Evolutionary conservation across 2,329 filamentous ascomycete species (phyloP).

Genomic region (Cercospora sesami): DNA sequence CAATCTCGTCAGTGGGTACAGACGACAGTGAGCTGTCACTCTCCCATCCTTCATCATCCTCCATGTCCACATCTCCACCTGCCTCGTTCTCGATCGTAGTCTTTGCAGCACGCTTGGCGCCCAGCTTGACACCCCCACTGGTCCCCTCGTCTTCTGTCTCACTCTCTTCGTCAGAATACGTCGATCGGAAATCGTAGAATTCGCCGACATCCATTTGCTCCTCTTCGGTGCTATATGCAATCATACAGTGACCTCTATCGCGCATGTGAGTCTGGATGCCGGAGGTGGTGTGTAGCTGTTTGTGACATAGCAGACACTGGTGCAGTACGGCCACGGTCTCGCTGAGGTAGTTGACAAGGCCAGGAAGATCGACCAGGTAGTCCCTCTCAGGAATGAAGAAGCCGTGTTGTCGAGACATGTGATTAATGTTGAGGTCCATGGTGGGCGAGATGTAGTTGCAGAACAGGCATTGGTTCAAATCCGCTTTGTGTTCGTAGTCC

Average conservation of each 20-base stretch:
- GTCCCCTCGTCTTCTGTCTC: conserved; percentile 57
- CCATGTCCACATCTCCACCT: conserved; percentile 58
- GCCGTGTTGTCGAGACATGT: conserved; percentile 92
- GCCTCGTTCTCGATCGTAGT: conserved; percentile 48
- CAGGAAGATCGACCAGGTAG: conserved; percentile 79
- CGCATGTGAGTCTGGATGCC: conserved; percentile 96
- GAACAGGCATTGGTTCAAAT: conserved; percentile 70
- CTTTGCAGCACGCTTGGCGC: conserved; percentile 57
- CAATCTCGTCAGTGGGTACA: conserved; percentile 80
- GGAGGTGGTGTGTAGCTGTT: conserved; percentile 72
- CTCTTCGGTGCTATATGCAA: conserved; percentile 82
- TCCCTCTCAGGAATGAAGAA: conserved; percentile 92
- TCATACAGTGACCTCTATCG: conserved; percentile 95
- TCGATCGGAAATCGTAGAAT: conserved; percentile 94
- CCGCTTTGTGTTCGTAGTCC: conserved; percentile 42
- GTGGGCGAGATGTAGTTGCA: conserved; percentile 84
- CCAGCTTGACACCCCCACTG: conserved; percentile 66
- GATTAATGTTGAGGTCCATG: conserved; percentile 71
- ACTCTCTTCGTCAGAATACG: conserved; percentile 77
- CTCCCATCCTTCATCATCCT: conserved; percentile 81
- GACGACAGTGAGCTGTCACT: conserved; percentile 85
- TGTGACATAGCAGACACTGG: conserved; percentile 86
- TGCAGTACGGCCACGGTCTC: conserved; percentile 76
- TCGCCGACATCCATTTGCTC: conserved; percentile 94
- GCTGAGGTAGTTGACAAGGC: conserved; percentile 74